Conservation (phyloP, 176 grass and related monocot genomes). For the Musa acuminata region DNA sequence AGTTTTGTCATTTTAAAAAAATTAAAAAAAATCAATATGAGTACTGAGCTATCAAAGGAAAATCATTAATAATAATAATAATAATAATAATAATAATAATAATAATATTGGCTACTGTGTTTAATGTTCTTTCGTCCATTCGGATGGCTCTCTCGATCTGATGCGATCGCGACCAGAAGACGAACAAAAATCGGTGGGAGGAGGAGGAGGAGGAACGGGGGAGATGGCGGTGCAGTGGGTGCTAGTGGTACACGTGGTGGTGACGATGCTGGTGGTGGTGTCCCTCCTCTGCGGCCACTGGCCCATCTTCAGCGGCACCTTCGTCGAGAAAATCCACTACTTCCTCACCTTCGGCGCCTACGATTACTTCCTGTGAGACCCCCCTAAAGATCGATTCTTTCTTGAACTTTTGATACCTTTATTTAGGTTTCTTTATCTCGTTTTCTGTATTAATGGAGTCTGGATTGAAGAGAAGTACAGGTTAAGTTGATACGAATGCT, state of each 20-base stretch:
- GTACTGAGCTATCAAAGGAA: too few relatives aligned
- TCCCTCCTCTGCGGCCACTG: slow-evolving; percentile 94
- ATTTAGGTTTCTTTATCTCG: background rate
- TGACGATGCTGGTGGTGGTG: slow-evolving; percentile 77
- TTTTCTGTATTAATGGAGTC: background rate
- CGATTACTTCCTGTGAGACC: slow-evolving; percentile 70
- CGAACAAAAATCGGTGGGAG: background rate
- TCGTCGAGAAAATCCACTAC: slow-evolving; percentile 75
- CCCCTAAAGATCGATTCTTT: background rate
- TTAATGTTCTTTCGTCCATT: too few relatives aligned
- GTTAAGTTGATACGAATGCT: background rate
- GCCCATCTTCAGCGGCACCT: slow-evolving; percentile 98
- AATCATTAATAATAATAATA: too few relatives aligned
- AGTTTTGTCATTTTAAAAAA: too few relatives aligned
- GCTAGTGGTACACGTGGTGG: slow-evolving; percentile 68
- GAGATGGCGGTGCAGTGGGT: slow-evolving; percentile 51
- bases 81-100: too few relatives aligned
- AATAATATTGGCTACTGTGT: too few relatives aligned
- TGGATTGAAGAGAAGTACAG: background rate
- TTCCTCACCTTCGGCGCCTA: slow-evolving; percentile 91
- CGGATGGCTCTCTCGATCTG: background rate
- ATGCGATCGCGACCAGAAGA: background rate
- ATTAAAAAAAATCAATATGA: too few relatives aligned
- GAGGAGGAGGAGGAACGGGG: background rate
- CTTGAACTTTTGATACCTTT: background rate